Percentiles rank a stretch among this genome's conserved stretches.
Conservation (phyloP, 176 grass and related monocot species). For the Cymbopogon citratus region DNA sequence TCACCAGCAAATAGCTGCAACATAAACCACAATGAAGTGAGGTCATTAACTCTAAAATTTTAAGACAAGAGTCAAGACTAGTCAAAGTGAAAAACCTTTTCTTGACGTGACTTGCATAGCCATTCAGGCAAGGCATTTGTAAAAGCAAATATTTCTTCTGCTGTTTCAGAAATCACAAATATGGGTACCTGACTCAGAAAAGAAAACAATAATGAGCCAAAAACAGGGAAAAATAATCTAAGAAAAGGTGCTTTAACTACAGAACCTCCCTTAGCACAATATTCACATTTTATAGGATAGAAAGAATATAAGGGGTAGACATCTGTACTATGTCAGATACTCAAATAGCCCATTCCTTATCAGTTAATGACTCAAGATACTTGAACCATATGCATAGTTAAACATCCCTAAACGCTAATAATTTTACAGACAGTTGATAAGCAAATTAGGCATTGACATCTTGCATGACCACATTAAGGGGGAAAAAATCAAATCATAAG, state of each 20-base stretch:
- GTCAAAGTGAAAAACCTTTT: constrained; percentile 56
- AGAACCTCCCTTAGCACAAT: neutral
- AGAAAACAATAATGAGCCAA: neutral
- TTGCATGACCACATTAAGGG: neutral
- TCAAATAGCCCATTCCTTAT: neutral
- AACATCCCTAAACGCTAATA: neutral
- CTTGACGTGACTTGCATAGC: constrained; percentile 84
- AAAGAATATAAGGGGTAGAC: neutral
- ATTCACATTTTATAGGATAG: constrained; percentile 6
- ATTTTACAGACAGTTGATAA: neutral
- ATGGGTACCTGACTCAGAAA: constrained; percentile 60
- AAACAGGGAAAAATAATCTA: neutral
- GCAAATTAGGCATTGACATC: neutral
- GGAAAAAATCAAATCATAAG: neutral
- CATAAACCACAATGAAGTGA: constrained; percentile 15
- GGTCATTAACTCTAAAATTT: constrained; percentile 3
- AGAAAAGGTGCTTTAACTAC: neutral
- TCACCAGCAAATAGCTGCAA: constrained; percentile 78
- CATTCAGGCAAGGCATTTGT: constrained; percentile 85
- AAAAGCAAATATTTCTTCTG: constrained; percentile 56
- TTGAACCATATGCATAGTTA: neutral
- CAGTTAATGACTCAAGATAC: constrained; percentile 3
- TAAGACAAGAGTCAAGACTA: constrained; percentile 1
- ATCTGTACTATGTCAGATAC: neutral
- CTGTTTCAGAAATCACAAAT: constrained; percentile 70